Evolutionary conservation across 805 yeast species (phyloP).

Genomic region (Yarrowia sp.): DNA sequence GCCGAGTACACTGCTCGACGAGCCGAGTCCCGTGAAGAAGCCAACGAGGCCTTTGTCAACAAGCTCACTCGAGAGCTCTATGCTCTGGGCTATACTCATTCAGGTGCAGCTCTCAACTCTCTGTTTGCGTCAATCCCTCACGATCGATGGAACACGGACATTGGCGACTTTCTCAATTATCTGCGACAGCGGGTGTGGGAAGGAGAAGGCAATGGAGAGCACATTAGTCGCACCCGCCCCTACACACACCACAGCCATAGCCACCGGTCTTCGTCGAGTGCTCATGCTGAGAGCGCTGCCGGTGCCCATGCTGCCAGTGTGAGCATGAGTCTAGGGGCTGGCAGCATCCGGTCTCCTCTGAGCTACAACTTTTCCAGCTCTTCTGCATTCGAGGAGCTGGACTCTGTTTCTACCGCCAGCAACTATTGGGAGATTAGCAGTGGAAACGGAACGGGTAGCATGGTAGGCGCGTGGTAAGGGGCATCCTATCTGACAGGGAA

Average conservation of each 20-base stretch:
- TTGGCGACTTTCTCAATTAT: slow-evolving; percentile 19
- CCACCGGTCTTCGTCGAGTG: not conserved
- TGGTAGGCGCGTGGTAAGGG: slow-evolving; percentile 25
- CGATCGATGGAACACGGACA: slow-evolving; percentile 22
- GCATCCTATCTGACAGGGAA: too few species aligned
- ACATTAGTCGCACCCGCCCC: slow-evolving; percentile 19
- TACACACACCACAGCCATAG: slow-evolving; percentile 6
- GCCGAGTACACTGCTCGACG: not conserved
- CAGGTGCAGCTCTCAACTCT: slow-evolving; percentile 21
- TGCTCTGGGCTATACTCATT: slow-evolving; percentile 15
- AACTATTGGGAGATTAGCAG: slow-evolving; percentile 22
- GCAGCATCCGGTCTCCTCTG: slow-evolving; percentile 20
- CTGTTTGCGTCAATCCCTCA: slow-evolving; percentile 20
- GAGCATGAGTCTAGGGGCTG: not conserved
- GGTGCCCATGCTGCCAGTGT: not conserved
- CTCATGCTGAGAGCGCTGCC: not conserved
- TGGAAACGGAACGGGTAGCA: slow-evolving; percentile 12
- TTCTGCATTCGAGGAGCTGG: slow-evolving; percentile 20
- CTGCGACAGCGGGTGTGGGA: slow-evolving; percentile 21
- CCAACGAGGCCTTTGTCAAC: slow-evolving; percentile 23
- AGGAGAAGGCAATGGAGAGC: slow-evolving; percentile 6
- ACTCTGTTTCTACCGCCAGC: slow-evolving; percentile 4
- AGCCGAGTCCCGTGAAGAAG: slow-evolving; percentile 2
- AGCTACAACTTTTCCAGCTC: slow-evolving; percentile 21
- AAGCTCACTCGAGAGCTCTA: slow-evolving; percentile 17